Evolutionary conservation across 768 basidiomycete species (phyloP).

Genomic region (Mycena galopus): DNA sequence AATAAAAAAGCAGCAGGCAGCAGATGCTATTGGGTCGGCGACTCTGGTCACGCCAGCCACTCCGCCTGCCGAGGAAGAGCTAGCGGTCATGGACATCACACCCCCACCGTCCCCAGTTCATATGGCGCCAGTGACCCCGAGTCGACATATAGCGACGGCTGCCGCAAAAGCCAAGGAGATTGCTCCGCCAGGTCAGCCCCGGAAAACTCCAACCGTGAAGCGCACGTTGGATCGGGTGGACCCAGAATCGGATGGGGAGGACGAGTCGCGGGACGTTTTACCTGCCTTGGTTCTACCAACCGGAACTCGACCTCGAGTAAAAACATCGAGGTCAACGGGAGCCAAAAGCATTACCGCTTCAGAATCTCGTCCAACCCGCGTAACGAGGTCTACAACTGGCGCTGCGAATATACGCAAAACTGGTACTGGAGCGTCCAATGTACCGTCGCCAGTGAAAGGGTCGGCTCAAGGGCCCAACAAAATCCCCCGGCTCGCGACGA

Average conservation of each 20-base stretch:
- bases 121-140: slow-evolving; percentile 85
- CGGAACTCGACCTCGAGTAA: slow-evolving; percentile 49
- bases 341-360: slow-evolving; percentile 68
- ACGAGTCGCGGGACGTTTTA: slow-evolving; percentile 71
- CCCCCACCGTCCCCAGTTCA: slow-evolving; percentile 46
- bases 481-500: slow-evolving; percentile 74
- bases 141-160: slow-evolving; percentile 78
- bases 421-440: slow-evolving; percentile 48
- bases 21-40: slow-evolving; percentile 51
- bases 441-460: slow-evolving; percentile 56
- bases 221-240: slow-evolving; percentile 69
- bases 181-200: slow-evolving; percentile 84
- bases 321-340: slow-evolving; percentile 53
- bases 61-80: slow-evolving; percentile 84
- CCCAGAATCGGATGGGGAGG: slow-evolving; percentile 78
- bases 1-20: slow-evolving; percentile 64
- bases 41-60: slow-evolving; percentile 80
- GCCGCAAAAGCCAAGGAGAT: slow-evolving; percentile 79
- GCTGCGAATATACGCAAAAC: slow-evolving; percentile 68
- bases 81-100: slow-evolving; percentile 60
- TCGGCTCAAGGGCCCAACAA: slow-evolving; percentile 70
- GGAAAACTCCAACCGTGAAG: slow-evolving; percentile 89
- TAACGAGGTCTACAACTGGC: slow-evolving; percentile 78
- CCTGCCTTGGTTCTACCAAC: slow-evolving; percentile 72
- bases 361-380: slow-evolving; percentile 79